Evolutionary conservation across 2,329 filamentous ascomycete species (phyloP).

Genomic region (Sphaerulina populicola): DNA sequence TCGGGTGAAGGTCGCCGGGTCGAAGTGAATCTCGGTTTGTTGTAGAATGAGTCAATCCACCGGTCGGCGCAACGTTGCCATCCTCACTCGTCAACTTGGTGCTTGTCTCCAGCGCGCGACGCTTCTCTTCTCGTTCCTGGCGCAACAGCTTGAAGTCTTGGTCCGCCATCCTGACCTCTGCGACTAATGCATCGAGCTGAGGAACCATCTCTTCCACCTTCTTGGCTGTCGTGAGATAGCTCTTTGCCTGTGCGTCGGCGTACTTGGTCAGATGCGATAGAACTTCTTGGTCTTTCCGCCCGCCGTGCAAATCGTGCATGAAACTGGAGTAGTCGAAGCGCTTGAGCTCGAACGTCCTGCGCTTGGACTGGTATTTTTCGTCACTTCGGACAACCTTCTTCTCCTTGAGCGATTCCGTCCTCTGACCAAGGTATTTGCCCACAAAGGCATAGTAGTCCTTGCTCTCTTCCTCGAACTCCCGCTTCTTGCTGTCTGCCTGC

Average conservation of each 20-base stretch:
- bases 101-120: conserved; percentile 80
- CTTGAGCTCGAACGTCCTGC: conserved; percentile 91
- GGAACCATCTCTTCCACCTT: conserved; percentile 81
- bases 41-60: conserved; percentile 23
- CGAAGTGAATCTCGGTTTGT: conserved; percentile 25
- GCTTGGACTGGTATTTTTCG: conserved; percentile 89
- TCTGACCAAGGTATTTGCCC: conserved; percentile 87
- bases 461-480: conserved; percentile 97
- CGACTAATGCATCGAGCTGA: conserved; percentile 77
- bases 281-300: conserved; percentile 96
- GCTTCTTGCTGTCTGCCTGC: conserved; percentile 90
- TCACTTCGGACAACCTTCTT: conserved; percentile 95
- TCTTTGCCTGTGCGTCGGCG: conserved; percentile 78
- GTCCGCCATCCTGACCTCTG: conserved; percentile 84
- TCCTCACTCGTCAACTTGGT: conserved; percentile 45
- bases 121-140: conserved; percentile 91
- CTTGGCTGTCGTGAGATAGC: conserved; percentile 73
- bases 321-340: conserved; percentile 98
- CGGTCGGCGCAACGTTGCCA: conserved; percentile 24
- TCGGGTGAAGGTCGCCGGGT: conserved; percentile 20
- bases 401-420: conserved; percentile 90
- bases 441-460: conserved; percentile 97
- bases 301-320: conserved; percentile 97
- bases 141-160: conserved; percentile 95
- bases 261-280: conserved; percentile 90